phyloP scores from a whole-genome alignment of 768 basidiomycete species.

The Tulasnella sp. region DNA sequence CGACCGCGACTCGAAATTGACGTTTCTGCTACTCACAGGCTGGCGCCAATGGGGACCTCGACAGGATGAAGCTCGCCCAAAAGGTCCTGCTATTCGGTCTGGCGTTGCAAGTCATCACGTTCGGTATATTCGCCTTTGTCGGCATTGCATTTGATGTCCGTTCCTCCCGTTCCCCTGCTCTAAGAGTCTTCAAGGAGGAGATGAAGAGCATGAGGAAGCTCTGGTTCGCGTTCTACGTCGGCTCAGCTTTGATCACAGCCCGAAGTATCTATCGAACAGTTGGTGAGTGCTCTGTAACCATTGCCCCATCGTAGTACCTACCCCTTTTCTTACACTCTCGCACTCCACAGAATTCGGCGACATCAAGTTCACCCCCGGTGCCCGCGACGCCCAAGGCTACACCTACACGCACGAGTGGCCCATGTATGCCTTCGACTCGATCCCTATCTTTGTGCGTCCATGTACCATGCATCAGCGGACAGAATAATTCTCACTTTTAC shows the following conservation, averaged over 20 bases:
- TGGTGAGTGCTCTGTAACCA: background rate
- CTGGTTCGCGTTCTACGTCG: conserved; percentile 21
- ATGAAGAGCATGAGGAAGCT: conserved; percentile 14
- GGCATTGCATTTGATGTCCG: conserved; percentile 16
- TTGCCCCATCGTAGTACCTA: background rate
- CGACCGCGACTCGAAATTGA: background rate
- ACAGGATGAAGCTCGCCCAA: background rate
- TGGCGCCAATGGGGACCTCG: background rate
- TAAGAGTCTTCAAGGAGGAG: background rate
- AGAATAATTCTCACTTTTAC: background rate
- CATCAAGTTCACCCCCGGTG: conserved; percentile 8
- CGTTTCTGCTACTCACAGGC: background rate
- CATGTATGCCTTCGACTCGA: conserved; percentile 19
- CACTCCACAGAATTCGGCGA: conserved; percentile 14
- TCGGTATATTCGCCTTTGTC: conserved; percentile 19
- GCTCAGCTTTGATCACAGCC: conserved; percentile 11
- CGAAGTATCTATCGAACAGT: conserved; percentile 21
- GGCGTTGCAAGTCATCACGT: conserved; percentile 19
- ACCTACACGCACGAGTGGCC: conserved; percentile 21
- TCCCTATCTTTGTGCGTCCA: conserved; percentile 19
- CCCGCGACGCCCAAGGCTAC: conserved; percentile 13
- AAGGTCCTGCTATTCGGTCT: conserved; percentile 20
- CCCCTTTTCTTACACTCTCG: background rate
- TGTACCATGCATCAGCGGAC: background rate
- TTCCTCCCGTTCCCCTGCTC: background rate